phyloP scores from a whole-genome alignment of 2,329 filamentous ascomycete species.

The Sordariomycetes sp. region DNA sequence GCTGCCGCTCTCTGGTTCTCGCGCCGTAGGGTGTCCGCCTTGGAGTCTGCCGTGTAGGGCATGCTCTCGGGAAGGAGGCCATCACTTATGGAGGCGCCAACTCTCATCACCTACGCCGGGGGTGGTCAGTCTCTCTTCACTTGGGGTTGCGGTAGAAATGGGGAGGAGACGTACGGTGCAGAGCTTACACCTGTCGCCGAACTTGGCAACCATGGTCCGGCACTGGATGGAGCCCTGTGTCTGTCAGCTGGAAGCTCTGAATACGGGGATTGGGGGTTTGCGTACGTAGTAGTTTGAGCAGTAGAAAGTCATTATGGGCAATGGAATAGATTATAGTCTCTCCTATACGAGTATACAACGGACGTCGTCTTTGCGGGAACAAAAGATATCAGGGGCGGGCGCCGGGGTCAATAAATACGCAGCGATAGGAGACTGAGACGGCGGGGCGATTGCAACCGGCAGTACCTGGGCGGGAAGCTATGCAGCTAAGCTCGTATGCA shows the following conservation, averaged over 20 bases:
- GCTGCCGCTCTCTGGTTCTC: background rate
- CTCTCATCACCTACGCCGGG: constrained; percentile 6
- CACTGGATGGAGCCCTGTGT: constrained; percentile 22
- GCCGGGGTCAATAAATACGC: background rate
- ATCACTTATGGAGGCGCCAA: constrained; percentile 3
- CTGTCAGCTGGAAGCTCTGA: background rate
- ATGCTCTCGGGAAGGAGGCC: constrained; percentile 3
- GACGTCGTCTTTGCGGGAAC: background rate
- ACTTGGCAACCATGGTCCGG: constrained; percentile 22
- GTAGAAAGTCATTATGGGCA: constrained; percentile 19
- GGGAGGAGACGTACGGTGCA: constrained; percentile 16
- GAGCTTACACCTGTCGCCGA: constrained; percentile 24
- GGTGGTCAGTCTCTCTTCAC: background rate
- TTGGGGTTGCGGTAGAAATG: background rate
- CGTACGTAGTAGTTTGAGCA: constrained; percentile 27
- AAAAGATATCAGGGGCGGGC: background rate
- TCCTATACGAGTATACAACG: background rate
- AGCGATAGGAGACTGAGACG: background rate
- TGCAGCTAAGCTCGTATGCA: background rate
- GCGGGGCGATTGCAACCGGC: background rate
- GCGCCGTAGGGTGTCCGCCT: background rate
- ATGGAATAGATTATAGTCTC: background rate
- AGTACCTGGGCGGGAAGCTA: background rate
- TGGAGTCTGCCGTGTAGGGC: background rate
- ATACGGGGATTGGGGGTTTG: background rate